Evolutionary conservation across 495 filamentous ascomycete genomes (phyloP).

Genomic region (Cetradonia linearis): DNA sequence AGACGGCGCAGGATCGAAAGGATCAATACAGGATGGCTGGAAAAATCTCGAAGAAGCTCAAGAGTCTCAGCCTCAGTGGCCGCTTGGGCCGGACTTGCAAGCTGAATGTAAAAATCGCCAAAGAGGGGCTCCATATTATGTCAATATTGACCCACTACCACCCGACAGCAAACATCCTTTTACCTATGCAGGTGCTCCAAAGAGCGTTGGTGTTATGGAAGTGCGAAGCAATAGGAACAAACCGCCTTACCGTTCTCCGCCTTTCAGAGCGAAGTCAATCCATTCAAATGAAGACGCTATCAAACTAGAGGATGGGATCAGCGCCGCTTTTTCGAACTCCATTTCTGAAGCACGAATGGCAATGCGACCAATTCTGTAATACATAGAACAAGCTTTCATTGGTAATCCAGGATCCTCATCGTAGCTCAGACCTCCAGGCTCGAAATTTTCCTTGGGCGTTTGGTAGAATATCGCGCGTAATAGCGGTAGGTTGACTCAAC

Average conservation of each 20-base stretch:
- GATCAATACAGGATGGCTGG: background rate
- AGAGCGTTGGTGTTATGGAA: background rate
- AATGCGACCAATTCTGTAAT: too few relatives aligned
- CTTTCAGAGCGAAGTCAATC: too few relatives aligned
- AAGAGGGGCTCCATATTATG: background rate
- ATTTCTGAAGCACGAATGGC: too few relatives aligned
- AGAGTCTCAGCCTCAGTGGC: background rate
- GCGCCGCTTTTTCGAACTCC: too few relatives aligned
- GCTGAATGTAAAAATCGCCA: background rate
- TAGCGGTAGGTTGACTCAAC: background rate
- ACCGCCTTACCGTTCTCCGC: background rate
- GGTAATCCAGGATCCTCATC: too few relatives aligned
- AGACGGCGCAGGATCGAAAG: background rate
- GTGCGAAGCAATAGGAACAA: background rate
- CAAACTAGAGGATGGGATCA: too few relatives aligned
- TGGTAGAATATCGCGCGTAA: too few relatives aligned
- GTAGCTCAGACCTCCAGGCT: too few relatives aligned
- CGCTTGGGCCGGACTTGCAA: background rate
- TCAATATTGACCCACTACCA: background rate
- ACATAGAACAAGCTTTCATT: too few relatives aligned
- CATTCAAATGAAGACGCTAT: too few relatives aligned
- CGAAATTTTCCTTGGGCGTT: background rate
- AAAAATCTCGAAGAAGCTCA: background rate
- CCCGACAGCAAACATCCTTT: background rate
- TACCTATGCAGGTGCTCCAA: background rate